These are phyloP conservation scores for Candida verbasci DNA, from an alignment of 805 yeast genomes.

Conservation along the genomic window DNA sequence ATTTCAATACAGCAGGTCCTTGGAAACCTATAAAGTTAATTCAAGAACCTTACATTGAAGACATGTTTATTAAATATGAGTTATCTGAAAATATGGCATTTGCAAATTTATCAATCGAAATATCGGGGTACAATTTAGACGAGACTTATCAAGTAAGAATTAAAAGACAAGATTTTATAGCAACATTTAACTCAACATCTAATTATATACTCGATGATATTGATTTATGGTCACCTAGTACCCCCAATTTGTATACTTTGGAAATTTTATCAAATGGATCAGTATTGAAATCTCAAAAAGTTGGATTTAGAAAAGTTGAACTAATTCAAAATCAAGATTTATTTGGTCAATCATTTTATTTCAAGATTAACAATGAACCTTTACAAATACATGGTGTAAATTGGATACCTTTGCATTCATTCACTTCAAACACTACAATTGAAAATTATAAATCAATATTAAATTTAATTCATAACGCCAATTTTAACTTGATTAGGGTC, in stretches of 20 bases:
- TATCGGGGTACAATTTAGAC: background rate
- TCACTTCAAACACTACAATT: constrained; percentile 24
- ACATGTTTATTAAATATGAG: constrained; percentile 1
- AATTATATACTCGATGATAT: constrained; percentile 17
- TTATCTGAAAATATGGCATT: background rate
- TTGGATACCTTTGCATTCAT: constrained; percentile 47
- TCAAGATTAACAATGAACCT: constrained; percentile 36
- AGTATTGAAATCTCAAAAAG: constrained; percentile 12
- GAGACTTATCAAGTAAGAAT: background rate
- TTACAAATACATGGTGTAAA: constrained; percentile 37
- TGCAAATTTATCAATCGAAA: constrained; percentile 1
- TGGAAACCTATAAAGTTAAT: constrained; percentile 31
- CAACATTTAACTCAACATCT: background rate
- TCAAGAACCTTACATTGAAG: constrained; percentile 3
- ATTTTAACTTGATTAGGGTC: constrained; percentile 41
- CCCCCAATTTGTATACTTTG: constrained; percentile 28
- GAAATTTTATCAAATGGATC: constrained; percentile 9
- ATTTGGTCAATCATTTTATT: constrained; percentile 37
- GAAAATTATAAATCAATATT: constrained; percentile 35
- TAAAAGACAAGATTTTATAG: background rate
- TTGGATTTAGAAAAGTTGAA: constrained; percentile 41
- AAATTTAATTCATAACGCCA: constrained; percentile 27
- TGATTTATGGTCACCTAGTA: constrained; percentile 37
- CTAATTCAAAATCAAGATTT: constrained; percentile 32
- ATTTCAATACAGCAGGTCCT: constrained; percentile 41